Evolutionary conservation across 192 early-diverging fungal species (phyloP).

Genomic region (Dimargaris cristalligena): DNA sequence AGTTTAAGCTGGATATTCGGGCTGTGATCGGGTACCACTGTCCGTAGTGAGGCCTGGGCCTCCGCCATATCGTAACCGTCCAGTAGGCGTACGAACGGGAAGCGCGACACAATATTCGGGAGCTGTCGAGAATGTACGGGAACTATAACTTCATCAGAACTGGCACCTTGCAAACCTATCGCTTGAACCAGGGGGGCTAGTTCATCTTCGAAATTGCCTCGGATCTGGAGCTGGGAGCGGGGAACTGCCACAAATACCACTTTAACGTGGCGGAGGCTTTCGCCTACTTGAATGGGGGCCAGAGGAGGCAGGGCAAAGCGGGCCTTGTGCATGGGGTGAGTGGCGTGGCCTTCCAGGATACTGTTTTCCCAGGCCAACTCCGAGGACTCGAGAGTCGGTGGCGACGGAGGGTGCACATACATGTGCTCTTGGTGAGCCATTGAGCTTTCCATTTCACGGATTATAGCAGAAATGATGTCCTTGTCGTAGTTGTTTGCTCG

Average conservation of each 20-base stretch:
- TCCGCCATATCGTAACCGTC: constrained; percentile 22
- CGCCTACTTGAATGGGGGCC: constrained; percentile 19
- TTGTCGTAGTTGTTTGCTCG: constrained; percentile 22
- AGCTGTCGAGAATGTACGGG: constrained; percentile 45
- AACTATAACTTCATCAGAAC: constrained; percentile 25
- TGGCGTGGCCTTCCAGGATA: constrained; percentile 48
- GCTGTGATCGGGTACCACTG: constrained; percentile 25
- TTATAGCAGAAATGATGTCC: constrained; percentile 19
- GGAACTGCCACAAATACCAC: constrained; percentile 35
- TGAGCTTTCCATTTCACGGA: constrained; percentile 34
- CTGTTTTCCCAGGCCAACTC: constrained; percentile 47
- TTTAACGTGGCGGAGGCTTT: constrained; percentile 22
- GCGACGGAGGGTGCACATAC: constrained; percentile 18
- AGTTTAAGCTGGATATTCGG: constrained; percentile 29
- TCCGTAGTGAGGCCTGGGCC: constrained; percentile 42
- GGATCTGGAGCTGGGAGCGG: constrained; percentile 18
- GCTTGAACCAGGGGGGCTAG: constrained; percentile 20
- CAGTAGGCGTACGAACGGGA: constrained; percentile 25
- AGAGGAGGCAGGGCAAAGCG: constrained; percentile 37
- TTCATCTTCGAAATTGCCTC: constrained; percentile 28
- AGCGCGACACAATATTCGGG: constrained; percentile 32
- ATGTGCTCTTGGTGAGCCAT: constrained; percentile 19
- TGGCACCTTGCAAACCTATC: constrained; percentile 7
- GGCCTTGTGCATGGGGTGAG: constrained; percentile 51
- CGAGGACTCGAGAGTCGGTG: constrained; percentile 20